Conservation (phyloP, 164 flowering plant species). For the Liriodendron chinense region DNA sequence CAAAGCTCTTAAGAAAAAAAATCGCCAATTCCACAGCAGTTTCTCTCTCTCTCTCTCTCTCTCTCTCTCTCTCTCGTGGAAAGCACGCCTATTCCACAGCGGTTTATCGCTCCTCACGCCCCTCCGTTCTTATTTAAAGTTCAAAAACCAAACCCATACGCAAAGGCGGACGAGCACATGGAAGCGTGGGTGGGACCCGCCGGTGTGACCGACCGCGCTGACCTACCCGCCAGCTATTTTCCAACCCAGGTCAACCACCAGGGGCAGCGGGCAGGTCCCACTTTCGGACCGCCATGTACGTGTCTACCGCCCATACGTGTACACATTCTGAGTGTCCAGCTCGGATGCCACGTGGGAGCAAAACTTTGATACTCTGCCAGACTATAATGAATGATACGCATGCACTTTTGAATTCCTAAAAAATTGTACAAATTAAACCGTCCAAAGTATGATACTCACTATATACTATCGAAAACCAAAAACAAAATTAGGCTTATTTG, state of each 20-base stretch:
- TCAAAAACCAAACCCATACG: conserved; percentile 18
- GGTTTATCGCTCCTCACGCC: not conserved
- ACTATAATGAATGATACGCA: too few species aligned
- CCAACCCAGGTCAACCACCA: conserved; percentile 12
- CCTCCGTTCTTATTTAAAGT: conserved; percentile 1
- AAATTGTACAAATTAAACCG: too few species aligned
- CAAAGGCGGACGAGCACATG: conserved; percentile 11
- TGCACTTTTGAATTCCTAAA: too few species aligned
- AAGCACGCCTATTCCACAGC: not conserved
- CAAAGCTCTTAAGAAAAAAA: not conserved
- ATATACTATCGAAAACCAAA: too few species aligned
- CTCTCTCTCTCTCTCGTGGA: not conserved
- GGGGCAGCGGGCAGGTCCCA: not conserved
- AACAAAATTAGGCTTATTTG: too few species aligned
- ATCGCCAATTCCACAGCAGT: not conserved
- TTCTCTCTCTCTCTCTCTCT: not conserved
- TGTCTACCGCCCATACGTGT: conserved; percentile 11
- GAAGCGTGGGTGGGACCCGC: not conserved
- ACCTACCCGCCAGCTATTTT: conserved; percentile 14
- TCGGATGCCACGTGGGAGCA: conserved; percentile 11
- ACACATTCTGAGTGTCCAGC: not conserved
- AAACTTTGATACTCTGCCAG: not conserved
- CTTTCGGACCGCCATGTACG: not conserved
- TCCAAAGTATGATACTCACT: too few species aligned
- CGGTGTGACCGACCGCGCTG: conserved; percentile 16